Evolutionary conservation across 1,139 yeast genomes (phyloP).

Genomic region (Taiozyma onychis): DNA sequence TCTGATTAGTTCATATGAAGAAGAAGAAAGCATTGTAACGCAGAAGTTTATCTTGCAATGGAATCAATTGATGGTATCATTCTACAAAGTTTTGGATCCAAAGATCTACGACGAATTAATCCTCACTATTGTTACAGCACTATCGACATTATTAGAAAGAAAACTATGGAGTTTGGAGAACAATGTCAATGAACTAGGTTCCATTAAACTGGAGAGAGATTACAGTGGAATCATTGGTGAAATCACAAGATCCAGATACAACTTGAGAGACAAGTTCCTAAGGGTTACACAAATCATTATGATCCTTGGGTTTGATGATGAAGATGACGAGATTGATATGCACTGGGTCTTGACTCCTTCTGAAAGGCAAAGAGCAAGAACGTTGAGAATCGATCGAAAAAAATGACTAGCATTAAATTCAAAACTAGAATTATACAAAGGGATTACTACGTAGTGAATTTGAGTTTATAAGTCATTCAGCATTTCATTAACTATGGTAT

Average conservation of each 20-base stretch:
- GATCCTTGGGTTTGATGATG: constrained; percentile 80
- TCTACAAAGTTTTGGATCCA: constrained; percentile 50
- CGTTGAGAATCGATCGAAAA: constrained; percentile 41
- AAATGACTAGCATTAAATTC: constrained; percentile 7
- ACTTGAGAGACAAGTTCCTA: constrained; percentile 69
- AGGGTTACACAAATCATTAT: constrained; percentile 80
- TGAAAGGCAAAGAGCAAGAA: constrained; percentile 59
- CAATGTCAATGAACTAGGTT: constrained; percentile 76
- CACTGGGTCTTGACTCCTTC: constrained; percentile 79
- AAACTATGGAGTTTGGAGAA: constrained; percentile 62
- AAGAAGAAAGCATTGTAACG: constrained; percentile 30
- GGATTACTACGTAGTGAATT: neutral
- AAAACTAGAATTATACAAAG: neutral
- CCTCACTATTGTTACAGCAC: constrained; percentile 43
- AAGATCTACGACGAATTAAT: constrained; percentile 43
- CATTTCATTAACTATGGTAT: neutral
- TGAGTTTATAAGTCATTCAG: neutral
- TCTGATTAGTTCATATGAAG: constrained; percentile 30
- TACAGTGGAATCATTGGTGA: constrained; percentile 67
- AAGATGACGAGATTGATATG: constrained; percentile 52
- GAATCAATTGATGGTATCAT: constrained; percentile 62
- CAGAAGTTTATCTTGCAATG: constrained; percentile 55
- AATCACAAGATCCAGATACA: constrained; percentile 57
- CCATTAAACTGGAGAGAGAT: constrained; percentile 80
- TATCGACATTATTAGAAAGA: constrained; percentile 53